phyloP scores from a whole-genome alignment of 1,284 basidiomycete genomes.

The Boletus holoroseus region DNA sequence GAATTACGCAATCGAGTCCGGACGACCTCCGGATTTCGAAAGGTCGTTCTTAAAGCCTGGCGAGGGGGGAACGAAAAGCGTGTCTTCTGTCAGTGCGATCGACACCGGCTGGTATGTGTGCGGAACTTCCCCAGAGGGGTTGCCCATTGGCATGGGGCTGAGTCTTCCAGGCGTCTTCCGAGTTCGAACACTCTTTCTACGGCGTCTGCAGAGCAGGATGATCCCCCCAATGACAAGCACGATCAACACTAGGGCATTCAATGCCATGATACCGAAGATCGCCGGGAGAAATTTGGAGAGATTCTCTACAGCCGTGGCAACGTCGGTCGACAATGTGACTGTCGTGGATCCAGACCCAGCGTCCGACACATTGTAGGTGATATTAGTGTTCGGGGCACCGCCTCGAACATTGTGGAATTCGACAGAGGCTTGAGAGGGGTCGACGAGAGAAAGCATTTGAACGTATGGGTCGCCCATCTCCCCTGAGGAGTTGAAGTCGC shows the following conservation, averaged over 20 bases:
- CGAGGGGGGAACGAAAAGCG: constrained; percentile 53
- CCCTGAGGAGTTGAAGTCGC: constrained; percentile 61
- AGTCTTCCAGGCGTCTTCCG: constrained; percentile 46
- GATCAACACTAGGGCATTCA: constrained; percentile 65
- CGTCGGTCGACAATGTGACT: constrained; percentile 49
- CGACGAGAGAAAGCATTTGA: constrained; percentile 61
- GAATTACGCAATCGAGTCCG: constrained; percentile 42
- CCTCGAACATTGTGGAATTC: constrained; percentile 66
- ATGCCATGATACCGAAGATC: constrained; percentile 63
- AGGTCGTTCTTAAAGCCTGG: constrained; percentile 51
- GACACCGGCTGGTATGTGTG: constrained; percentile 66
- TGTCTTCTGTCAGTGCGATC: constrained; percentile 70
- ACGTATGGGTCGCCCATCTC: constrained; percentile 70
- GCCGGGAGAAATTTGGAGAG: constrained; percentile 61
- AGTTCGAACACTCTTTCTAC: constrained; percentile 28
- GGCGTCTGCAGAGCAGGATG: constrained; percentile 46
- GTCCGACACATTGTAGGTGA: constrained; percentile 59
- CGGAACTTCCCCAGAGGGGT: constrained; percentile 13
- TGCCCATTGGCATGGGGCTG: constrained; percentile 48
- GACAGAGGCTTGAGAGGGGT: constrained; percentile 61
- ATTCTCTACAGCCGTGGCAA: constrained; percentile 52
- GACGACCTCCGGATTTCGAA: constrained; percentile 39
- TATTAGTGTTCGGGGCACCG: constrained; percentile 54
- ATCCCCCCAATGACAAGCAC: constrained; percentile 49
- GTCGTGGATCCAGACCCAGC: constrained; percentile 41